Evolutionary conservation across 106 monocot genomes (phyloP), one percentile per base, ranked within the genome.

Genomic region (Posidonia australis): DNA sequence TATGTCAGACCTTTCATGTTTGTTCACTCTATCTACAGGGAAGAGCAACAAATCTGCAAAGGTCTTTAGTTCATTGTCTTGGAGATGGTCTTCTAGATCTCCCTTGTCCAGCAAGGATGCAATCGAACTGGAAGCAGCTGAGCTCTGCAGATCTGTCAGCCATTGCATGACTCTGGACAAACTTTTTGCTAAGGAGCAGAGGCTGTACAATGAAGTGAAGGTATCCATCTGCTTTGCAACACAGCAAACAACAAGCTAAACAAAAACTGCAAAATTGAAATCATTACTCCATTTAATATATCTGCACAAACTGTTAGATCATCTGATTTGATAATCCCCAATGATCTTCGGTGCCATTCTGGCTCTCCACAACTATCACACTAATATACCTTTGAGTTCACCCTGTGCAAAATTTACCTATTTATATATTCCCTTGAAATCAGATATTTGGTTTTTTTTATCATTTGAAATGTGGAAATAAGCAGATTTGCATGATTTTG

Each of bases 191-290:
- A 74, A 81, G 72, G 93, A 93, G 65, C 81, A 79, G 56, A 86
- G 59, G 74, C 79, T 93, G 60, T 93, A 83, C 75, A 89, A 85
- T 55, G 77, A 81, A 65, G 83, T 93, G 56, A 93, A 89, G 93
- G 93, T 93, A 73, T 60, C 9, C 62, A 62, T 51, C 19, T 24
- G 19, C 23, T 0, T 10, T 24, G 53, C 19, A 54, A 10, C 21
- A 22, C n/a, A 54, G 9, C 24, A 54, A 22, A 10, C 6, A 51
- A 51, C 49, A 51, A 17, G n/a, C 20, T 36, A 4, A 36, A 36
- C 12, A 54, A 22, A 24, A 54, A 54, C 22, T 24, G 53, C 12
- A 19, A 1, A 54, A n/a, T 20, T 54, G 24, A 54, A 22, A n/a
- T 11, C 10, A 22, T 10, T 21, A 22, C 53, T 53, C n/a, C 53